Evolutionary conservation across 768 basidiomycete genomes (phyloP), one percentile per base, ranked within the genome.

Genomic region (Mycena galericulata): DNA sequence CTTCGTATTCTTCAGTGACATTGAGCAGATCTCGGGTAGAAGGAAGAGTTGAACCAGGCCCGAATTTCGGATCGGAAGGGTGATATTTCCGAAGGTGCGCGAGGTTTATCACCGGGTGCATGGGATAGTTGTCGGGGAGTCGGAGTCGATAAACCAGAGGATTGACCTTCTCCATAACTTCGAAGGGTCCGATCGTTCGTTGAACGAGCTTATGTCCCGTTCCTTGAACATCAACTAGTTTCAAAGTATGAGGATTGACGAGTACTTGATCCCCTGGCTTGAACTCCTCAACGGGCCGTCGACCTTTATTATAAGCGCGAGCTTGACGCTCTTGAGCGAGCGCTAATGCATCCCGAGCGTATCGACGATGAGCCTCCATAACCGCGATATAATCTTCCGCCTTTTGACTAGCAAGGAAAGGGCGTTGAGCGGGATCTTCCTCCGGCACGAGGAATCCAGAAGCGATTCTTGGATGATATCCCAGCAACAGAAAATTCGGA

Each of bases 401-500:
- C 45, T 60, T 68, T 26, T 51, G 55, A 24, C 67, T 63, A 14
- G 57, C 26, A 5, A 59, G 2, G 53, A 68, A 71, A 6, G 58
- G 72, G 2, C 41, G 72, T 2, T 17, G 4, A 0, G 30, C 54
- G 4, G 30, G 51, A 22, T 55, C 62, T 15, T 56, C 1, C 8
- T 1, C 12, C 1, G 63, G 68, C 22, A 72, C 17, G 24, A 62
- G 22, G 1, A 43, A 51, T n/a, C 65, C 60, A 40, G 46, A 46
- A 30, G 22, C 38, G 40, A 62, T 63, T 22, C 60, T 27, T 0
- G 79, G 77, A n/a, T 73, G 36, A 40, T 73, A 81, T 0, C 81
- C 79, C 32, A 76, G 27, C 26, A 80, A 65, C 0, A 80, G 62
- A 53, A 73, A 76, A 45, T 77, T 71, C 1, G 79, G 81, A 1